phyloP scores from a whole-genome alignment of 495 filamentous ascomycete species.

The Lepraria neglecta region DNA sequence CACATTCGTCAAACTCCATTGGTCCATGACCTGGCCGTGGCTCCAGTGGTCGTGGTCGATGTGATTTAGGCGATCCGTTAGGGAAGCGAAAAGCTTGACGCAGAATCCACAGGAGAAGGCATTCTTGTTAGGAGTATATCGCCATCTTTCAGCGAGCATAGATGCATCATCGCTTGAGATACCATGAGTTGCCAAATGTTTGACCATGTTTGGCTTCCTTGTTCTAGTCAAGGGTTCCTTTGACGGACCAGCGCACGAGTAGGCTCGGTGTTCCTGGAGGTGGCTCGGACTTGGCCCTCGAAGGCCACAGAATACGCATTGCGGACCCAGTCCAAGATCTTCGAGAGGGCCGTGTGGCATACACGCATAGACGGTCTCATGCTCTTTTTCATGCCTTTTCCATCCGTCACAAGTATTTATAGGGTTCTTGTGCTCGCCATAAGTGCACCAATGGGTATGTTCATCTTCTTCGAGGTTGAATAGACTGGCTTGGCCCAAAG shows the following conservation, averaged over 20 bases:
- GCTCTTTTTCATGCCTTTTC: slow-evolving; percentile 20
- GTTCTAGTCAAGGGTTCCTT: neutral
- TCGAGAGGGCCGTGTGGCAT: slow-evolving; percentile 10
- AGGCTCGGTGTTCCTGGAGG: neutral
- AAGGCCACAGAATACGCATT: neutral
- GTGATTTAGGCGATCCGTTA: slow-evolving; percentile 6
- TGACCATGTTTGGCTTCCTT: slow-evolving; percentile 1
- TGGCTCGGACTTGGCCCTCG: neutral
- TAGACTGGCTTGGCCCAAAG: neutral
- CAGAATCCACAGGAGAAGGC: slow-evolving; percentile 13
- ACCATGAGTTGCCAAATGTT: slow-evolving; percentile 4
- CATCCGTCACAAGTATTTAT: slow-evolving; percentile 12
- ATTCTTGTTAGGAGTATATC: neutral
- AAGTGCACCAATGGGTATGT: slow-evolving; percentile 11
- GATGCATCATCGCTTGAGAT: neutral
- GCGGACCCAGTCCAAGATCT: neutral
- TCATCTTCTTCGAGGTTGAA: neutral
- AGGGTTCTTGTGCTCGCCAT: slow-evolving; percentile 8
- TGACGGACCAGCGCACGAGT: neutral
- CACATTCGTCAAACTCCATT: neutral
- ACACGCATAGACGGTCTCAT: slow-evolving; percentile 4
- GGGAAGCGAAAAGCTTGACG: neutral
- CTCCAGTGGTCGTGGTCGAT: slow-evolving; percentile 3
- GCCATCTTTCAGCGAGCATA: slow-evolving; percentile 7
- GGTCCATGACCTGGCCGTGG: neutral